These are phyloP conservation scores for Calonectria leucothoes DNA, from an alignment of 2,329 filamentous ascomycete genomes.

Conservation along the genomic window DNA sequence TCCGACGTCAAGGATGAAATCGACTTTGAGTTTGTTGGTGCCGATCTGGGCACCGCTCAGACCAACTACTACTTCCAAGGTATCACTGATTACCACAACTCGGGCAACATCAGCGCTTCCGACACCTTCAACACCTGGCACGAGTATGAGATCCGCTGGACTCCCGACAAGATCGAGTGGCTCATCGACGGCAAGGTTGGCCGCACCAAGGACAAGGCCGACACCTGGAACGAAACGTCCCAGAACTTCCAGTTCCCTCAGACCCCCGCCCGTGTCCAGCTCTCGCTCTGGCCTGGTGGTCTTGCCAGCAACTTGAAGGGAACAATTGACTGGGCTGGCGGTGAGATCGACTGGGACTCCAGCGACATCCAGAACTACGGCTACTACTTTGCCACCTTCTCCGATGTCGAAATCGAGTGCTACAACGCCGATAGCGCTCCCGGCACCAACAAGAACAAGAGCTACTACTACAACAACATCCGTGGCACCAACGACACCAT, in stretches of 20 bases:
- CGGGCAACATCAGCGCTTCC: slow-evolving; percentile 73
- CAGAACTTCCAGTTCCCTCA: slow-evolving; percentile 91
- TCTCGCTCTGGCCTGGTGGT: slow-evolving; percentile 97
- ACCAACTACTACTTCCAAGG: slow-evolving; percentile 99
- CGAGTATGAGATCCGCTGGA: slow-evolving; percentile 95
- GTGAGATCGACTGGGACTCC: slow-evolving; percentile 84
- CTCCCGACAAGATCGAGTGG: slow-evolving; percentile 88
- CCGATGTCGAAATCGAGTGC: slow-evolving; percentile 85
- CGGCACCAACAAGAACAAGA: slow-evolving; percentile 75
- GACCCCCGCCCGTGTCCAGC: slow-evolving; percentile 88
- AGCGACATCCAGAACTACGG: slow-evolving; percentile 83
- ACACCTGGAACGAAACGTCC: slow-evolving; percentile 87
- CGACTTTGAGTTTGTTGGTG: slow-evolving; percentile 94
- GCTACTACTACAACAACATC: slow-evolving; percentile 79
- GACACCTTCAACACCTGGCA: slow-evolving; percentile 85
- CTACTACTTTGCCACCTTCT: slow-evolving; percentile 89
- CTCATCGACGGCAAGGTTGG: slow-evolving; percentile 82
- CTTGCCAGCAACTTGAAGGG: slow-evolving; percentile 81
- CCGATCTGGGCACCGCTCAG: slow-evolving; percentile 81
- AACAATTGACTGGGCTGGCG: slow-evolving; percentile 92
- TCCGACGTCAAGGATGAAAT: slow-evolving; percentile 98
- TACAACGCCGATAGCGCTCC: slow-evolving; percentile 73
- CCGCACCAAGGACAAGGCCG: slow-evolving; percentile 78
- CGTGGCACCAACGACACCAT: slow-evolving; percentile 81
- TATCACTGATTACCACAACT: slow-evolving; percentile 85